A percentile compares a stretch with the other conserved stretches of the same genome.
Conservation (phyloP, 495 filamentous ascomycete species). For the Hypoxylon lienhwacheense region DNA sequence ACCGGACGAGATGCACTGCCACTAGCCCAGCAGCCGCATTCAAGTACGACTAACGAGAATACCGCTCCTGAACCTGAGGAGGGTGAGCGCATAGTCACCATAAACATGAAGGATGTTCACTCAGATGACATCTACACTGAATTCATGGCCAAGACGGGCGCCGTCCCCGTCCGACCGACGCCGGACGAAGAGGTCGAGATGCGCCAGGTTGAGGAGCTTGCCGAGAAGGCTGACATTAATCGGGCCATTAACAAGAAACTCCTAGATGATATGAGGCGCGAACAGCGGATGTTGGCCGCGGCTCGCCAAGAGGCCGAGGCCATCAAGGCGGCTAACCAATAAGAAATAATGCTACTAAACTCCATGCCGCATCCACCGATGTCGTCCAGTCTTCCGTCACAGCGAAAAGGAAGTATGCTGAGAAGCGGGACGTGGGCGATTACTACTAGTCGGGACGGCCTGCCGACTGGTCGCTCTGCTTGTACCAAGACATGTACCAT, state of each 20-base stretch:
- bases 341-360: too few relatives aligned
- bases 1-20: conserved; percentile 30
- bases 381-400: not conserved
- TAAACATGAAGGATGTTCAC: conserved; percentile 65
- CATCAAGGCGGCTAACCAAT: conserved; percentile 38
- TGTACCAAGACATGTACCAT: conserved; percentile 31
- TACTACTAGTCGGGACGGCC: conserved; percentile 3
- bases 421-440: not conserved
- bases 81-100: conserved; percentile 50
- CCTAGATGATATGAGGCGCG: conserved; percentile 63
- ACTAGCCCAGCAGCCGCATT: conserved; percentile 41
- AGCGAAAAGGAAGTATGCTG: not conserved
- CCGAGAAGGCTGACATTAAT: conserved; percentile 55
- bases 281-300: conserved; percentile 50
- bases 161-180: conserved; percentile 59
- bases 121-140: conserved; percentile 67
- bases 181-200: conserved; percentile 63
- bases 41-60: conserved; percentile 37
- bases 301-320: conserved; percentile 37
- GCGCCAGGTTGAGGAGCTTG: conserved; percentile 60
- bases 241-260: conserved; percentile 61
- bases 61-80: conserved; percentile 47
- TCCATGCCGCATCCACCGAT: too few relatives aligned
- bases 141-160: conserved; percentile 70
- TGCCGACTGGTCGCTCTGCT: conserved; percentile 6